Conservation (phyloP, 2,329 filamentous ascomycete species). For the Colletotrichum incanum region DNA sequence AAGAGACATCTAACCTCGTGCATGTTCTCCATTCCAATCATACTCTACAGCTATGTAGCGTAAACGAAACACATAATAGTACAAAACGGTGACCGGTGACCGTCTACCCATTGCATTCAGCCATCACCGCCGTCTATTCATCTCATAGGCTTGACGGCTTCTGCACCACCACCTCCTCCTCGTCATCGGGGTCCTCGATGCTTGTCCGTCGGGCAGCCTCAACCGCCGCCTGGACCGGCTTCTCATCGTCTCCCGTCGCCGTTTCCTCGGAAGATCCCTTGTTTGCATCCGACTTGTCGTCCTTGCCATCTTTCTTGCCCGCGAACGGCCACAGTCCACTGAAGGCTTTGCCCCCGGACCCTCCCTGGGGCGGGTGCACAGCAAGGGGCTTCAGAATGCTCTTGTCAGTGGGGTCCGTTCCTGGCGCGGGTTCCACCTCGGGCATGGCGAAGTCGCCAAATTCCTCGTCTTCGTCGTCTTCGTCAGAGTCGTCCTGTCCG, state of each 20-base stretch:
- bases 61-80: conserved; percentile 42
- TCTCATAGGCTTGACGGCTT: conserved; percentile 36
- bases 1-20: not conserved
- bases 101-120: conserved; percentile 22
- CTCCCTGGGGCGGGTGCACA: conserved; percentile 65
- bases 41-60: conserved; percentile 31
- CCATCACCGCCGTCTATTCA: conserved; percentile 21
- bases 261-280: conserved; percentile 47
- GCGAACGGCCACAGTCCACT: conserved; percentile 73
- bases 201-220: conserved; percentile 70
- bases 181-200: conserved; percentile 73
- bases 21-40: conserved; percentile 34
- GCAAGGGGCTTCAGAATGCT: conserved; percentile 70
- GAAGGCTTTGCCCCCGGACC: conserved; percentile 54
- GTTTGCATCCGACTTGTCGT: conserved; percentile 48
- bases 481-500: conserved; percentile 63
- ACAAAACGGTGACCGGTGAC: conserved; percentile 27
- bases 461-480: conserved; percentile 73
- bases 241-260: conserved; percentile 56
- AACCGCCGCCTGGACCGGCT: conserved; percentile 61
- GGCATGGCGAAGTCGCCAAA: conserved; percentile 80
- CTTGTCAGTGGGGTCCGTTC: conserved; percentile 53
- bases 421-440: conserved; percentile 60
- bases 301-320: conserved; percentile 52
- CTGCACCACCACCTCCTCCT: conserved; percentile 59